Evolutionary conservation across 768 basidiomycete genomes (phyloP).

Genomic region (Zangia roseola): DNA sequence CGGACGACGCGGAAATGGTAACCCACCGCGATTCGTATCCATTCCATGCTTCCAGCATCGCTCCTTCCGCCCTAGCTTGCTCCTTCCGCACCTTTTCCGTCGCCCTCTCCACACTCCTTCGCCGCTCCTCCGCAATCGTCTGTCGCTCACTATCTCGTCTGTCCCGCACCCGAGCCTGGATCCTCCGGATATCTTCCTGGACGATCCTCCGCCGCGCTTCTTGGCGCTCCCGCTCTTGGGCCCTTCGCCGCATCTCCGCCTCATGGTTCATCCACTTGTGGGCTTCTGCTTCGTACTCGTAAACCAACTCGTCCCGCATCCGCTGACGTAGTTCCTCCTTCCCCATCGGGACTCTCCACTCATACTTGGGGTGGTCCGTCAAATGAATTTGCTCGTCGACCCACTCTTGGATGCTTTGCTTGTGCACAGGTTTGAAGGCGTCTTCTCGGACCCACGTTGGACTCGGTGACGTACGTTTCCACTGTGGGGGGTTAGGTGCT

Average conservation of each 20-base stretch:
- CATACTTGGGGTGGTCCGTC: slow-evolving; percentile 29
- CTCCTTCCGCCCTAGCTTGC: slow-evolving; percentile 42
- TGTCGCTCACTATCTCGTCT: slow-evolving; percentile 50
- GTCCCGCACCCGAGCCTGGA: slow-evolving; percentile 51
- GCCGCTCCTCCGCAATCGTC: slow-evolving; percentile 48
- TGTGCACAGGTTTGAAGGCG: slow-evolving; percentile 40
- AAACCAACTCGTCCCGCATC: slow-evolving; percentile 52
- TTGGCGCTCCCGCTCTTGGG: slow-evolving; percentile 44
- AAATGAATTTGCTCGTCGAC: slow-evolving; percentile 53
- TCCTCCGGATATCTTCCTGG: slow-evolving; percentile 54
- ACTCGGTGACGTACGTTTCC: slow-evolving; percentile 31
- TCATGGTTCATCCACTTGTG: slow-evolving; percentile 54
- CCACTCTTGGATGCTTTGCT: slow-evolving; percentile 62
- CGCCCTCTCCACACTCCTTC: slow-evolving; percentile 31
- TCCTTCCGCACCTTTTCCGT: slow-evolving; percentile 46
- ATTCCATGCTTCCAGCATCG: slow-evolving; percentile 55
- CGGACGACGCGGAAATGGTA: slow-evolving; percentile 44
- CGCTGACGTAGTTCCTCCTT: slow-evolving; percentile 36
- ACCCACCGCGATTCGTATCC: slow-evolving; percentile 67
- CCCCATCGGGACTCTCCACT: slow-evolving; percentile 24
- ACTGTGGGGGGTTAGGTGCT: slow-evolving; percentile 14
- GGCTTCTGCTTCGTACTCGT: slow-evolving; percentile 50
- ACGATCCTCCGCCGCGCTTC: slow-evolving; percentile 44
- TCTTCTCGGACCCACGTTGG: slow-evolving; percentile 50
- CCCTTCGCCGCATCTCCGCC: slow-evolving; percentile 43